These are phyloP conservation scores for Macadamia integrifolia DNA, from an alignment of 164 flowering plant species.

Conservation along the genomic window DNA sequence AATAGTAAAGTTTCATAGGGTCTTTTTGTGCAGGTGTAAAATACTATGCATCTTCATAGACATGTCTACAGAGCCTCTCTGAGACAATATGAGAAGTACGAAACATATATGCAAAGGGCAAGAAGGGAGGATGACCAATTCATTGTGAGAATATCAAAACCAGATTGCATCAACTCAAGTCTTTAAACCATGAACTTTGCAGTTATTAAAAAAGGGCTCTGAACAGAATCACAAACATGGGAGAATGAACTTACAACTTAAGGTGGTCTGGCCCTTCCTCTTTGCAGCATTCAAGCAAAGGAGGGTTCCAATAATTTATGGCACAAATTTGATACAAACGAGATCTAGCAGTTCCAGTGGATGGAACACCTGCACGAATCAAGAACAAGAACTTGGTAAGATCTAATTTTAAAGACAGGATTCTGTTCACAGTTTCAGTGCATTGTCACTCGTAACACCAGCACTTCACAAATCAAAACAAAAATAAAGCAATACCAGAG, in stretches of 20 bases:
- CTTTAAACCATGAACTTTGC: no score
- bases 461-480: no score
- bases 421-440: neutral
- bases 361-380: constrained; percentile 19
- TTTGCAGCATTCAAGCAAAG: constrained; percentile 55
- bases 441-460: neutral
- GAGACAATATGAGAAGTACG: no score
- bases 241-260: constrained; percentile 49
- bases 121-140: no score
- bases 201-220: no score
- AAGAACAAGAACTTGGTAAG: neutral
- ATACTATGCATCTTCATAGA: no score
- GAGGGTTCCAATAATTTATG: constrained; percentile 63
- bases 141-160: no score
- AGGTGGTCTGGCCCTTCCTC: constrained; percentile 77
- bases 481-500: constrained; percentile 21
- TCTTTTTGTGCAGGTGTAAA: no score
- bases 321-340: constrained; percentile 61
- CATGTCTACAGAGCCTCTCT: no score
- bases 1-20: no score
- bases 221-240: neutral
- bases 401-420: neutral
- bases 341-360: constrained; percentile 43
- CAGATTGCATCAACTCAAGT: no score
- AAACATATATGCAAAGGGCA: no score